phyloP scores from a whole-genome alignment of 1,284 basidiomycete species.

The Chalciporus sp. region DNA sequence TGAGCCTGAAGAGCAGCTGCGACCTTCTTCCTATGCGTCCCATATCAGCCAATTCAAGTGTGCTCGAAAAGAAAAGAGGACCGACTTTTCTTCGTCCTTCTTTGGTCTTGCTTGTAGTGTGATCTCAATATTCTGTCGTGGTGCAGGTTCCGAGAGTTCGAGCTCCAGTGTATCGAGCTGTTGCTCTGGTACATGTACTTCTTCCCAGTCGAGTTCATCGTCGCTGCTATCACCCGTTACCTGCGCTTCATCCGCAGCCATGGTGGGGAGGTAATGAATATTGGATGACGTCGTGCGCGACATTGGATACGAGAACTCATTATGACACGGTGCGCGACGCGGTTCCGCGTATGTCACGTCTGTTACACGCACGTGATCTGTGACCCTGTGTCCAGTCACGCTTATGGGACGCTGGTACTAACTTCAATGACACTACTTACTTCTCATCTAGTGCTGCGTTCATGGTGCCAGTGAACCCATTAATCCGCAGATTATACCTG shows the following conservation, averaged over 20 bases:
- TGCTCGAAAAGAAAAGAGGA: constrained; percentile 11
- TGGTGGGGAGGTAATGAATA: constrained; percentile 5
- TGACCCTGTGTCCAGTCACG: too few relatives aligned
- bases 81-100: constrained; percentile 38
- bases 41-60: constrained; percentile 3
- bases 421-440: too few relatives aligned
- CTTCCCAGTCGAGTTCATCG: constrained; percentile 49
- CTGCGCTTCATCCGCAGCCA: constrained; percentile 18
- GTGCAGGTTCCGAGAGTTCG: constrained; percentile 23
- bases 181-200: constrained; percentile 38
- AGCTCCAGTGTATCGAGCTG: constrained; percentile 25
- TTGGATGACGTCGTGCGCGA: constrained; percentile 9
- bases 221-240: constrained; percentile 33
- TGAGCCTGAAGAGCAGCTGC: constrained; percentile 56
- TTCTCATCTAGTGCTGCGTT: too few relatives aligned
- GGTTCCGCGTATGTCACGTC: constrained; percentile 29
- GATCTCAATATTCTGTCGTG: constrained; percentile 56
- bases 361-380: constrained; percentile 22
- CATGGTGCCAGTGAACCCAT: too few relatives aligned
- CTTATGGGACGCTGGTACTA: too few relatives aligned
- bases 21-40: constrained; percentile 46
- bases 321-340: constrained; percentile 5
- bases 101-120: constrained; percentile 51
- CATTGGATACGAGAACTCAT: constrained; percentile 10
- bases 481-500: too few relatives aligned